Percentiles rank a stretch among this genome's conserved stretches.
These are phyloP conservation scores for Leccinum disarticulatum DNA, from an alignment of 768 basidiomycete species.

Conservation along the genomic window DNA sequence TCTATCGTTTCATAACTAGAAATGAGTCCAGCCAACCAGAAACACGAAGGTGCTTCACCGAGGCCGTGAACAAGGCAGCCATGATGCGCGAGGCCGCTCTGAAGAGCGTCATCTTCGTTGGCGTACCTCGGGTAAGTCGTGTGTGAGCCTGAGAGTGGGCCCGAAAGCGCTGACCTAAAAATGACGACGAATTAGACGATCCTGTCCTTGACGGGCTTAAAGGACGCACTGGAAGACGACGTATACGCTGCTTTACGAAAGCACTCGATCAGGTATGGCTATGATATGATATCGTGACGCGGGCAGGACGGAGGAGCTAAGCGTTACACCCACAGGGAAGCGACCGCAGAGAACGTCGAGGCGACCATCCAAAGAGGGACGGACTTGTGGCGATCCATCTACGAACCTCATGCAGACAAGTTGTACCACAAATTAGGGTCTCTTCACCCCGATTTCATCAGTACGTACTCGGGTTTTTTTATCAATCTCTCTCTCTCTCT, in stretches of 20 bases:
- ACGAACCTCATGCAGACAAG: conserved; percentile 86
- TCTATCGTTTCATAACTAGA: conserved; percentile 77
- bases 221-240: conserved; percentile 77
- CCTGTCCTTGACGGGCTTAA: conserved; percentile 73
- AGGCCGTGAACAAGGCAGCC: conserved; percentile 71
- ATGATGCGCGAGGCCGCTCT: conserved; percentile 87
- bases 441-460: conserved; percentile 93
- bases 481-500: not conserved
- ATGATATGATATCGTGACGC: not conserved
- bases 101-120: conserved; percentile 88
- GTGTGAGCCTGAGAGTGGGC: not conserved
- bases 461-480: conserved; percentile 51
- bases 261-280: conserved; percentile 56
- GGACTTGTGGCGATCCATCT: conserved; percentile 83
- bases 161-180: conserved; percentile 5
- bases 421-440: conserved; percentile 82
- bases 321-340: conserved; percentile 45
- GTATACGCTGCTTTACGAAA: conserved; percentile 72
- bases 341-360: conserved; percentile 63
- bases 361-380: conserved; percentile 66
- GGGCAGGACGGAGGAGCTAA: conserved; percentile 20
- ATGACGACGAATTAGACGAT: conserved; percentile 58
- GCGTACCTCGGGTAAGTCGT: conserved; percentile 72
- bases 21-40: conserved; percentile 38
- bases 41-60: conserved; percentile 46